Evolutionary conservation across 2,329 filamentous ascomycete species (phyloP), one percentile per base, ranked within the genome.

Genomic region (Sclerotinia trifoliorum): DNA sequence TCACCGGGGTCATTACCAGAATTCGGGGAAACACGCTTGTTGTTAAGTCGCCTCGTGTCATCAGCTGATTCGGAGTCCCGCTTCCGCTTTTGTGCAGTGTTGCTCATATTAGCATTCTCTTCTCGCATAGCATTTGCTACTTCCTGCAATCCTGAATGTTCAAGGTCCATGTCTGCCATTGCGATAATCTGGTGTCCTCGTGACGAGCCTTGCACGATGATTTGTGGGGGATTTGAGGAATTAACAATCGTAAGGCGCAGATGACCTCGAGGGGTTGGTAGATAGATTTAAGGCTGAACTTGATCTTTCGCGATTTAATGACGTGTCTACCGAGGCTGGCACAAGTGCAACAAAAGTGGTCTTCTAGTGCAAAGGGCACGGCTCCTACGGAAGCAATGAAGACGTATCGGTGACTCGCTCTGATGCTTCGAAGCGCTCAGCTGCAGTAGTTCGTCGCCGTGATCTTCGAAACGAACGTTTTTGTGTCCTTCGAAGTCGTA

Each of bases 91-190:
- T 77, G 76, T 24, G 73, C 67, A 63, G 67, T 72, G 54, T 63
- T 68, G 46, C 71, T 60, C 57, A 69, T 68, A 42, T 70, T 69
- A 32, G 58, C 69, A 54, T 73, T 72, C 44, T 77, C 77, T 66
- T 76, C 74, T 57, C 77, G 77, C 71, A 78, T 76, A 39, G 77
- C 75, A 70, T 78, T 78, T 51, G 77, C 77, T 65, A 78, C 76
- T 61, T 78, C 74, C 70, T 78, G 76, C 72, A 78, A 73, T 67
- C 77, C 76, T 56, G 75, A 76, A 66, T 77, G 74, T 68, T 77
- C 76, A 68, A 78, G 74, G 69, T 78, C 76, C 70, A 77, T 74
- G 68, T 78, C 77, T 64, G 77, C 73, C 76, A 78, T 78, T 69
- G 71, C 67, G 65, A 72, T 42, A 55, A 70, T 66, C 52, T 65